Conservation (phyloP, 2,329 filamentous ascomycete species). For the Colletotrichum caudatum region DNA sequence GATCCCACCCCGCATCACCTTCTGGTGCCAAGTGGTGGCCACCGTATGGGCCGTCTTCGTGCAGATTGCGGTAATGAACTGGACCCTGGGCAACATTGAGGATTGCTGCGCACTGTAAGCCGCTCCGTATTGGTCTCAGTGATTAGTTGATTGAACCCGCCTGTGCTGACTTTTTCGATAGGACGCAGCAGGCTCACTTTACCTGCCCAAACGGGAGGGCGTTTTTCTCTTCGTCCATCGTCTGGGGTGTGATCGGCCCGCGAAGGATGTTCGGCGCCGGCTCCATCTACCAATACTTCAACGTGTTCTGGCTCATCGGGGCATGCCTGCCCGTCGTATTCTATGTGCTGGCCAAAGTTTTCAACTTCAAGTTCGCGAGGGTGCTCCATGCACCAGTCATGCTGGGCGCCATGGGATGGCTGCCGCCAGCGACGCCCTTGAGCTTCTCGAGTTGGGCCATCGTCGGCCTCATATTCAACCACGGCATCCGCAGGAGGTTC, state of each 20-base stretch:
- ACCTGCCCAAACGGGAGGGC: conserved; percentile 56
- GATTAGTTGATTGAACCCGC: accelerated
- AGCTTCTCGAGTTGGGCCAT: conserved; percentile 71
- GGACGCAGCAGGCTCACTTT: conserved; percentile 55
- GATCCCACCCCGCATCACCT: conserved; percentile 68
- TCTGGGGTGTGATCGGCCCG: conserved; percentile 70
- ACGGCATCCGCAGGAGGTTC: conserved; percentile 64
- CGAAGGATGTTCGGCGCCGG: conserved; percentile 65
- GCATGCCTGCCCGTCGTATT: conserved; percentile 61
- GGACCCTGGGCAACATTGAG: conserved; percentile 57
- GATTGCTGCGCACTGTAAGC: conserved; percentile 53
- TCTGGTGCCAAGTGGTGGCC: conserved; percentile 72
- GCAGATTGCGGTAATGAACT: conserved; percentile 54
- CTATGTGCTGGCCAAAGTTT: conserved; percentile 54
- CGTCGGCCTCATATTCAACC: conserved; percentile 70
- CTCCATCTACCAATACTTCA: conserved; percentile 42
- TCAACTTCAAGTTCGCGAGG: conserved; percentile 53
- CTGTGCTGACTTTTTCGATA: conserved; percentile 48
- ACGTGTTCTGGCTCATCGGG: conserved; percentile 55
- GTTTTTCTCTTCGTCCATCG: conserved; percentile 65
- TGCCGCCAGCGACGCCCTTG: conserved; percentile 71
- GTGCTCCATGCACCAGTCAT: conserved; percentile 69
- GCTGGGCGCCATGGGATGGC: conserved; percentile 64
- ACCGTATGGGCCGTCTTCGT: conserved; percentile 58
- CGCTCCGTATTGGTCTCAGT: background rate